These are phyloP conservation scores for Coniferiporia sulphurascens DNA, from an alignment of 1,284 basidiomycete species.

Conservation along the genomic window DNA sequence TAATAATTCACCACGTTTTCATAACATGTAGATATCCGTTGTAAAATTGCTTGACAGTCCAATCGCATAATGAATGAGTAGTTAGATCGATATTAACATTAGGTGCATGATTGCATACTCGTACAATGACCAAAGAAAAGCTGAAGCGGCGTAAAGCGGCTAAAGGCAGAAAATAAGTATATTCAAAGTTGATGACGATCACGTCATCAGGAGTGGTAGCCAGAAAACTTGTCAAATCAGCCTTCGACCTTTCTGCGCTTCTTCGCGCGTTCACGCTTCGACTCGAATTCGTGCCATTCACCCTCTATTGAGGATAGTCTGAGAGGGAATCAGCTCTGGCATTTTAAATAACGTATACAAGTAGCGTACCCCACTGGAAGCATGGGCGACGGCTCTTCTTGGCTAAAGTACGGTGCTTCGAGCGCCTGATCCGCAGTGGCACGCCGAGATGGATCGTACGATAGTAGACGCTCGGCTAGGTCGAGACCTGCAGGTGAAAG, in stretches of 20 bases:
- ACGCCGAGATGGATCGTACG: slow-evolving; percentile 81
- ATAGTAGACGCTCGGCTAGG: slow-evolving; percentile 76
- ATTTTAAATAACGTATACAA: not conserved
- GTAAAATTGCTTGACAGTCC: not conserved
- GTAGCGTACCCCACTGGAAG: slow-evolving; percentile 72
- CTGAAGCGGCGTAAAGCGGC: not conserved
- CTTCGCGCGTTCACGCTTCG: slow-evolving; percentile 78
- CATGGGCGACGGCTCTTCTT: slow-evolving; percentile 71
- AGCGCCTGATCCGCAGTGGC: slow-evolving; percentile 80
- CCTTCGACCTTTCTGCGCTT: slow-evolving; percentile 55
- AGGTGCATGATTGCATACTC: slow-evolving; percentile 19
- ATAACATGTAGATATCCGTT: not conserved
- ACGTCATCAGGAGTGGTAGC: slow-evolving; percentile 7
- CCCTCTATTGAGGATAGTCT: slow-evolving; percentile 72
- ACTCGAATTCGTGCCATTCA: slow-evolving; percentile 94
- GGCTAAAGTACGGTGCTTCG: slow-evolving; percentile 75
- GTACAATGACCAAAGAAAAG: slow-evolving; percentile 11
- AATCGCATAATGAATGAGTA: slow-evolving; percentile 14
- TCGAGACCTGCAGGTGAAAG: slow-evolving; percentile 80
- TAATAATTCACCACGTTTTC: slow-evolving; percentile 21
- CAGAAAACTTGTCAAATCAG: slow-evolving; percentile 18
- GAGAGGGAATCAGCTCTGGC: slow-evolving; percentile 9
- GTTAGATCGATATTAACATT: slow-evolving; percentile 21
- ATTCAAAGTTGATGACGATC: slow-evolving; percentile 11
- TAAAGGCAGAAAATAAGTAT: slow-evolving; percentile 17